phyloP scores from a whole-genome alignment of 306 rosid species.

The Fragaria ananassa region DNA sequence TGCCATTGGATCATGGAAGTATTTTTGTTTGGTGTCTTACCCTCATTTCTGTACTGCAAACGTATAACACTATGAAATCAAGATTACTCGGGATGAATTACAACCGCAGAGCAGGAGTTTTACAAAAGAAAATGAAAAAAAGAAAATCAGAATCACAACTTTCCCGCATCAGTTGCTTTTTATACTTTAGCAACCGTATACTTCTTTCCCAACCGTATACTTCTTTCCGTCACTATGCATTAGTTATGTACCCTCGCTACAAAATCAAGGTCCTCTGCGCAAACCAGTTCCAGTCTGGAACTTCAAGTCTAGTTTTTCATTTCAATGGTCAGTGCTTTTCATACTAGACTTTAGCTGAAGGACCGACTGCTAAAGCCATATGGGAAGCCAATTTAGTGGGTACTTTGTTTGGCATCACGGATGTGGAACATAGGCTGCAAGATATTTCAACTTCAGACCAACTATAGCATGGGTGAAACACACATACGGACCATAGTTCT shows the following conservation, averaged over 20 bases:
- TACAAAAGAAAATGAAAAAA: too few species aligned
- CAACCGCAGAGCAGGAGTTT: too few species aligned
- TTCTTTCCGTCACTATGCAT: background rate
- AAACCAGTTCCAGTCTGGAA: background rate
- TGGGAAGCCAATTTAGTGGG: constrained; percentile 1
- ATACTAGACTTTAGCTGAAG: background rate
- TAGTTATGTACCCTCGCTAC: background rate
- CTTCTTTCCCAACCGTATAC: background rate
- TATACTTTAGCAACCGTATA: too few species aligned
- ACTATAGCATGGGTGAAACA: background rate
- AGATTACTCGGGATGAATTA: too few species aligned
- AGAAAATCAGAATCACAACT: too few species aligned
- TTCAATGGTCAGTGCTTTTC: background rate
- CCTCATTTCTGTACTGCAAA: too few species aligned
- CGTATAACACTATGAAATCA: too few species aligned
- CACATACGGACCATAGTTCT: background rate
- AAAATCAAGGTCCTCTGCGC: background rate
- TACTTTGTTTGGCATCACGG: constrained; percentile 54
- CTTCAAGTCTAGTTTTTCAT: background rate
- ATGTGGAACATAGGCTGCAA: constrained; percentile 84
- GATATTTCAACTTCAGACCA: constrained; percentile 15
- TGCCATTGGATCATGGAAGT: too few species aligned
- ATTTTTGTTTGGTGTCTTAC: too few species aligned
- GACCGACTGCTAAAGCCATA: background rate
- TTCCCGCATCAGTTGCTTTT: too few species aligned